Percentiles rank a stretch among this genome's conserved stretches.
Conservation (phyloP, 768 basidiomycete genomes). For the Phylloporus sp. region DNA sequence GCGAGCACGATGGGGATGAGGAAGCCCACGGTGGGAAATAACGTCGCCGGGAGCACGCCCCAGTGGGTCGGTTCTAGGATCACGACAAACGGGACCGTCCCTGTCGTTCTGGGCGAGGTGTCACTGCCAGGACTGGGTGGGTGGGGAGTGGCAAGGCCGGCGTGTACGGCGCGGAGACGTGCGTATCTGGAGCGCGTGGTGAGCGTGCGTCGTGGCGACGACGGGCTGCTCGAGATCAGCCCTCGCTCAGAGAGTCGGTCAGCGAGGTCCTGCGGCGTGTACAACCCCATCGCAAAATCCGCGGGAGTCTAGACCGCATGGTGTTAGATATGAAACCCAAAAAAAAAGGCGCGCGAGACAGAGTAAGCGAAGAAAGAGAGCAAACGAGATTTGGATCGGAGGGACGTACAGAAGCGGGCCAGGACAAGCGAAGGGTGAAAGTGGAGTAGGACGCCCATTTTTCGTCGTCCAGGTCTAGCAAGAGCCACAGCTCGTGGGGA, state of each 20-base stretch:
- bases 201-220: slow-evolving; percentile 5
- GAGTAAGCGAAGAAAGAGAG: not conserved
- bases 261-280: slow-evolving; percentile 32
- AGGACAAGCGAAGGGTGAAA: slow-evolving; percentile 51
- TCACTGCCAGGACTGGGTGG: too few relatives aligned
- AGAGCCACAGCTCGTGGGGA: slow-evolving; percentile 45
- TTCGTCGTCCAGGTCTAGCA: slow-evolving; percentile 39
- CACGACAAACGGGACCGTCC: slow-evolving; percentile 44
- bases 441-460: slow-evolving; percentile 38
- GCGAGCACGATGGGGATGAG: slow-evolving; percentile 27
- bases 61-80: slow-evolving; percentile 55
- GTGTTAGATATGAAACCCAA: not conserved
- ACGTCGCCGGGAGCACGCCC: slow-evolving; percentile 54
- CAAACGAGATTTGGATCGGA: too few relatives aligned
- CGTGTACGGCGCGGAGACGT: slow-evolving; percentile 49
- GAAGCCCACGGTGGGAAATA: slow-evolving; percentile 33
- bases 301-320: slow-evolving; percentile 36
- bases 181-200: slow-evolving; percentile 48
- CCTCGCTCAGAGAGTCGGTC: slow-evolving; percentile 6
- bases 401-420: slow-evolving; percentile 49
- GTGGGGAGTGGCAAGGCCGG: slow-evolving; percentile 52
- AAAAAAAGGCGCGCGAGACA: not conserved
- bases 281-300: slow-evolving; percentile 39
- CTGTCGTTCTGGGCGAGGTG: too few relatives aligned
- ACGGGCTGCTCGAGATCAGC: not conserved